Evolutionary conservation across 2,329 filamentous ascomycete species (phyloP).

Genomic region (Pestalotiopsis sp.): DNA sequence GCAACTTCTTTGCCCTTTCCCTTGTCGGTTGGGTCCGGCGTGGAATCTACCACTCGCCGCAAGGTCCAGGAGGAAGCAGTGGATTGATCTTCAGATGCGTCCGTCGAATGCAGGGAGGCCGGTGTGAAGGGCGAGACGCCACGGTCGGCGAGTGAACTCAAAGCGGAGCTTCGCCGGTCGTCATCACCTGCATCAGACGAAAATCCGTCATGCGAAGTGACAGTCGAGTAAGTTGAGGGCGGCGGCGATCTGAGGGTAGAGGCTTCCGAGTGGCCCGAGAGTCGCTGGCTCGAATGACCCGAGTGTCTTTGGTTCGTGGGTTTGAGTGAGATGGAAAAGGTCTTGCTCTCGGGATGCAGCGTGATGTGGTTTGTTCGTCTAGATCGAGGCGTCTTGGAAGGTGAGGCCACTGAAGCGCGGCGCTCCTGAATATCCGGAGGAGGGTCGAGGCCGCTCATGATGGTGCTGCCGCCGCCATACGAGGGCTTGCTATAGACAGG

Average conservation of each 20-base stretch:
- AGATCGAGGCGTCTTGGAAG: slow-evolving; percentile 34
- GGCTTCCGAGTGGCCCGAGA: slow-evolving; percentile 18
- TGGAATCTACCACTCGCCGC: slow-evolving; percentile 53
- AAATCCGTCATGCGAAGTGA: slow-evolving; percentile 51
- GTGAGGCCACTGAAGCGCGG: slow-evolving; percentile 24
- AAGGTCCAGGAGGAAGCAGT: slow-evolving; percentile 50
- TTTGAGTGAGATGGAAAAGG: slow-evolving; percentile 53
- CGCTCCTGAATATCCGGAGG: slow-evolving; percentile 26
- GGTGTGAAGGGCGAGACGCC: slow-evolving; percentile 40
- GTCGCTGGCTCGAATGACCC: slow-evolving; percentile 12
- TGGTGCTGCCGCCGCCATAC: slow-evolving; percentile 40
- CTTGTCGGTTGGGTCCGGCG: slow-evolving; percentile 38
- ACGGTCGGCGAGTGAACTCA: slow-evolving; percentile 50
- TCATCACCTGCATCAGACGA: slow-evolving; percentile 50
- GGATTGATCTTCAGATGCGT: slow-evolving; percentile 35
- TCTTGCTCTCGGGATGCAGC: slow-evolving; percentile 56
- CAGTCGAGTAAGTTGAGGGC: slow-evolving; percentile 45
- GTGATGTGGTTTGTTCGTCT: slow-evolving; percentile 49
- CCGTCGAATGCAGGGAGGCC: slow-evolving; percentile 34
- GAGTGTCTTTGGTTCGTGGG: slow-evolving; percentile 25
- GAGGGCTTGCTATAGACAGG: slow-evolving; percentile 39
- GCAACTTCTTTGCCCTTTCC: slow-evolving; percentile 42
- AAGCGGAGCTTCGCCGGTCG: slow-evolving; percentile 50
- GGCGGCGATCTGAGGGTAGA: slow-evolving; percentile 45
- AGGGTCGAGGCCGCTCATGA: slow-evolving; percentile 41